These are phyloP conservation scores for Globisporangium rhizosaccharum DNA, from an alignment of 352 stramenopile genomes.

Conservation along the genomic window DNA sequence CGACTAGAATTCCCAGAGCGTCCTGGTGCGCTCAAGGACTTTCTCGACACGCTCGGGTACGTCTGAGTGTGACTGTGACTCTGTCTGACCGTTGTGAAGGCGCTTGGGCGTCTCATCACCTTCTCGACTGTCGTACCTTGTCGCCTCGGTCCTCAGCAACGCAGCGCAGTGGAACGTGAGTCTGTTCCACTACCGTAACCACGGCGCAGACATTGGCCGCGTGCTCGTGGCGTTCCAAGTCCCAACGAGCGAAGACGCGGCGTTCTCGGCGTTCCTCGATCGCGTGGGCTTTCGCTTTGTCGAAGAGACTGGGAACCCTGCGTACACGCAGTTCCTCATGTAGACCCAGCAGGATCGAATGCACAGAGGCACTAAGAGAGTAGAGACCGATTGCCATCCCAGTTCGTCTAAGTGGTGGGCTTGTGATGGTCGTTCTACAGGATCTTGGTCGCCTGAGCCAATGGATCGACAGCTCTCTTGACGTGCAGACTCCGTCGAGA, in stretches of 20 bases:
- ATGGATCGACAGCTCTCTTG: not conserved
- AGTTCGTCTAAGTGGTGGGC: not conserved
- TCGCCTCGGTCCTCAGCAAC: not conserved
- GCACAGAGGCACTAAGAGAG: not conserved
- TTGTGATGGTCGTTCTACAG: conserved; percentile 2
- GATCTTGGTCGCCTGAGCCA: conserved; percentile 12
- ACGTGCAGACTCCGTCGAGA: conserved; percentile 6
- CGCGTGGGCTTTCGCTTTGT: conserved; percentile 73
- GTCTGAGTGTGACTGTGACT: not conserved
- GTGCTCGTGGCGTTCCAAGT: conserved; percentile 97
- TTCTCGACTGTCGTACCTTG: not conserved
- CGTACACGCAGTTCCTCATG: conserved; percentile 75
- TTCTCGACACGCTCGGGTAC: conserved; percentile 86
- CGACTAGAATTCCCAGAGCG: conserved; percentile 95
- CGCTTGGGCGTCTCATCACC: too few species aligned
- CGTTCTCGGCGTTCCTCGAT: conserved; percentile 60
- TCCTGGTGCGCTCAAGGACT: conserved; percentile 88
- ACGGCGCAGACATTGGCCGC: conserved; percentile 96
- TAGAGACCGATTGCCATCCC: not conserved
- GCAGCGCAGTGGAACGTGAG: conserved; percentile 93
- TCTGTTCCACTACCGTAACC: conserved; percentile 99
- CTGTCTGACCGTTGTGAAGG: not conserved
- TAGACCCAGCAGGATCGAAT: conserved; percentile 22
- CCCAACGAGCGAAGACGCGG: conserved; percentile 35
- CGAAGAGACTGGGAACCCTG: conserved; percentile 82